Evolutionary conservation across 2,329 filamentous ascomycete species (phyloP), one percentile per base, ranked within the genome.

Genomic region (Aspergillus transmontanensis): DNA sequence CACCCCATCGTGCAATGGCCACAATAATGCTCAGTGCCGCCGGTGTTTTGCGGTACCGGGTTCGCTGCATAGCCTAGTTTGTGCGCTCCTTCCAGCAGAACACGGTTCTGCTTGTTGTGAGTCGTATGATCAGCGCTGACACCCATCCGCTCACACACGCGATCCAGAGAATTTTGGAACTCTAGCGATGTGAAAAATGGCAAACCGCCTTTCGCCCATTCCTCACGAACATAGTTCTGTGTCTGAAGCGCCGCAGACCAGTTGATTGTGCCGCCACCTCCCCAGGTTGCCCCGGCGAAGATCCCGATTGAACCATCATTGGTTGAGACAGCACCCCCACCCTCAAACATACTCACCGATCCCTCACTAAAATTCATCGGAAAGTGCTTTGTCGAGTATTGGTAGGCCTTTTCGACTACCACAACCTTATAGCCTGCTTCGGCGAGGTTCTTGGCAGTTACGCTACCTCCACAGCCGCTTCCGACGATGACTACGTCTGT

Each of bases 241-340:
- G 92, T 90, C 68, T 89, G 86, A 19, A 89, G 73, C 4, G 83
- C 84, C 6, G 87, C 86, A 28, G 82, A 90, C 93, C 93, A 97
- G 77, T 97, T 97, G 70, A 97, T 79, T 0, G 92, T 93, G 6
- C 93, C 93, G 60, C 94, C 94, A 48, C 94, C 94, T 34, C 94
- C 94, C 87, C 90, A 96, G 36, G 86, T 86, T 61, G 87, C 86
- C 1, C 91, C 94, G 0, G 90, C 86, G 3, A 91, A 75, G 14
- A 94, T 76, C 19, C 80, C 85, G 36, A 89, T 81, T 6, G 85
- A 84, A 12, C 81, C 80, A 71, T 90, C 85, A 64, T 90, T 82
- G 65, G 83, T 81, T 68, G 83, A 71, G 6, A 85, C 70, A 21
- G 86, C 76, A 9, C 90, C 90, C 26, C 85, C 85, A 64, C 87